These are phyloP conservation scores for Aspergillus cejpii DNA, from an alignment of 2,329 filamentous ascomycete genomes.

Conservation along the genomic window DNA sequence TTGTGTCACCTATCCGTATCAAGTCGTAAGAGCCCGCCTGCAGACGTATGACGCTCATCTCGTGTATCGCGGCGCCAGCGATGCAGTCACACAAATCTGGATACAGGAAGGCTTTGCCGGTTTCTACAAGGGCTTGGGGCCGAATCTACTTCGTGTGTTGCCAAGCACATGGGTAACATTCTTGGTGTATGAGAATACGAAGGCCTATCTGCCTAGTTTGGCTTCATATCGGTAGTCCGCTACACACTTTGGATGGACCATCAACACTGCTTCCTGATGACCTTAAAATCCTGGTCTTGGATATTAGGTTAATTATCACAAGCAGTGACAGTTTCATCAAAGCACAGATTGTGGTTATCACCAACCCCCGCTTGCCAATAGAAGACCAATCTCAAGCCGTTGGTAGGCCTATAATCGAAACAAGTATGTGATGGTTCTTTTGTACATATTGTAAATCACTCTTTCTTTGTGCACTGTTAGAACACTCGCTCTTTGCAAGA, in stretches of 20 bases:
- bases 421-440: background rate
- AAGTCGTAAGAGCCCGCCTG: slow-evolving; percentile 79
- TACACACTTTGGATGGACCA: background rate
- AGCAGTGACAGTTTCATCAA: background rate
- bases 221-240: background rate
- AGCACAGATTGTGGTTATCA: background rate
- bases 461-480: background rate
- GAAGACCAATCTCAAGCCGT: background rate
- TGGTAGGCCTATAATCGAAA: background rate
- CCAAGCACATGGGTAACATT: slow-evolving; percentile 96
- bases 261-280: background rate
- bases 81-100: slow-evolving; percentile 70
- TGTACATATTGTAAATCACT: background rate
- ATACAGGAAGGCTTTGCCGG: slow-evolving; percentile 69
- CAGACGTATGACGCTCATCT: slow-evolving; percentile 80
- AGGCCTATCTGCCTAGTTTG: slow-evolving; percentile 57
- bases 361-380: background rate
- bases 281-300: too few species aligned
- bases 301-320: background rate
- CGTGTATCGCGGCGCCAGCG: slow-evolving; percentile 64
- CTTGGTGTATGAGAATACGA: slow-evolving; percentile 91
- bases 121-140: slow-evolving; percentile 86
- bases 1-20: slow-evolving; percentile 88
- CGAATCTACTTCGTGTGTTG: slow-evolving; percentile 82
- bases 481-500: background rate